Evolutionary conservation across 495 filamentous ascomycete species (phyloP).

Genomic region (Hyaloscypha finlandica): DNA sequence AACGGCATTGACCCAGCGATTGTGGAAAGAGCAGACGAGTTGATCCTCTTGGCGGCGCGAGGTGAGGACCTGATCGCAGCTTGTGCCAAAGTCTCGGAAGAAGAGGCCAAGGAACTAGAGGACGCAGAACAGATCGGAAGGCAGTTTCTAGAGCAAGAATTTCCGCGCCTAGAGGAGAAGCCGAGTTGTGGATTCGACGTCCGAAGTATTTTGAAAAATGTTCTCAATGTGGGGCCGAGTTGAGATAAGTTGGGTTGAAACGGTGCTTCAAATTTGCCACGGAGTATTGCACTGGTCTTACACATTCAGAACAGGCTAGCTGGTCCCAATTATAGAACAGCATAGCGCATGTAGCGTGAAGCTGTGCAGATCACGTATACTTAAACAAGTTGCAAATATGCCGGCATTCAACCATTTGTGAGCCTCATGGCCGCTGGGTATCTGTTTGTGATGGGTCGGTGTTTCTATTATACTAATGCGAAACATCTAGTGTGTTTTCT

Average conservation of each 20-base stretch:
- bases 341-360: background rate
- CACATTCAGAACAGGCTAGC: constrained; percentile 1
- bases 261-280: constrained; percentile 18
- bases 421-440: background rate
- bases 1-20: constrained; percentile 77
- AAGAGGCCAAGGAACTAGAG: constrained; percentile 57
- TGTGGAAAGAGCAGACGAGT: constrained; percentile 72
- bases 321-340: constrained; percentile 5
- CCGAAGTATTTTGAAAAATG: constrained; percentile 27
- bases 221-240: constrained; percentile 21
- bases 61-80: constrained; percentile 74
- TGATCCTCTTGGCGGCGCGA: constrained; percentile 66
- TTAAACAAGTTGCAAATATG: background rate
- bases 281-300: background rate
- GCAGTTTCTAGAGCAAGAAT: constrained; percentile 35
- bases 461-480: background rate
- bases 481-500: background rate
- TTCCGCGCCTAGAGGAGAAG: constrained; percentile 18
- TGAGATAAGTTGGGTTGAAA: constrained; percentile 17
- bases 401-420: background rate
- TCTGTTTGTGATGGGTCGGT: background rate
- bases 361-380: background rate
- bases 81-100: constrained; percentile 61
- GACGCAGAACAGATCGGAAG: constrained; percentile 50
- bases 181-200: constrained; percentile 15